Evolutionary conservation across 139 green algal species (phyloP).

Genomic region (Diplosphaera chodatii): DNA sequence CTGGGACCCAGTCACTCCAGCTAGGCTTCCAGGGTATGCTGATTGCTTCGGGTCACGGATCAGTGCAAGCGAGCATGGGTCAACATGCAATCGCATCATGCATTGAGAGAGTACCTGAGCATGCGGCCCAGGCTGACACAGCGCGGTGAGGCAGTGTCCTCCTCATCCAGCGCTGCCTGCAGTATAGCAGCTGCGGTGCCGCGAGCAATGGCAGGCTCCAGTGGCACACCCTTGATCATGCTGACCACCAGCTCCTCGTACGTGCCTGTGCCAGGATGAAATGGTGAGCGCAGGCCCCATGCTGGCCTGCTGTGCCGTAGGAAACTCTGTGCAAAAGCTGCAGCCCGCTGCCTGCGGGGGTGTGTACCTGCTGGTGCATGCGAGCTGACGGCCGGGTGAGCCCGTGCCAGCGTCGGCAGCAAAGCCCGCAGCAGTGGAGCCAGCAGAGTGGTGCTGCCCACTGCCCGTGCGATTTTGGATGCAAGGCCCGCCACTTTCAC

Average conservation of each 20-base stretch:
- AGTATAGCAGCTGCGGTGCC: not conserved
- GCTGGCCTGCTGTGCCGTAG: too few relatives aligned
- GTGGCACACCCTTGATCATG: conserved; percentile 17
- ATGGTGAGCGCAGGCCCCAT: not conserved
- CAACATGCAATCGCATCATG: too few relatives aligned
- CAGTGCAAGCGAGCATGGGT: too few relatives aligned
- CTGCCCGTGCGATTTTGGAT: conserved; percentile 30
- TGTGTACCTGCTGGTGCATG: conserved; percentile 5
- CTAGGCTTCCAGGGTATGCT: too few relatives aligned
- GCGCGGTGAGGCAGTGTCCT: not conserved
- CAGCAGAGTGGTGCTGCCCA: conserved; percentile 16
- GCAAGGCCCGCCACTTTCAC: conserved; percentile 18
- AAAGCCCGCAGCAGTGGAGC: conserved; percentile 20
- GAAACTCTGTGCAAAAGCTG: not conserved
- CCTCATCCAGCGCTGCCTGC: conserved; percentile 5
- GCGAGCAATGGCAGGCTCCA: conserved; percentile 15
- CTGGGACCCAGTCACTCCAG: too few relatives aligned
- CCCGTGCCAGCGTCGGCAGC: conserved; percentile 5
- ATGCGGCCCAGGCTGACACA: conserved; percentile 5
- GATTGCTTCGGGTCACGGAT: too few relatives aligned
- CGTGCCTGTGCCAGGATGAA: not conserved
- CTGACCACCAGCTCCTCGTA: conserved; percentile 23
- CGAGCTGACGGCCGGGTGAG: conserved; percentile 1
- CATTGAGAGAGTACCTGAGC: conserved; percentile 3
- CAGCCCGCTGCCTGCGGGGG: too few relatives aligned